Evolutionary conservation across 2,329 filamentous ascomycete genomes (phyloP), one percentile per base, ranked within the genome.

Genomic region (Neonectria neomacrospora): DNA sequence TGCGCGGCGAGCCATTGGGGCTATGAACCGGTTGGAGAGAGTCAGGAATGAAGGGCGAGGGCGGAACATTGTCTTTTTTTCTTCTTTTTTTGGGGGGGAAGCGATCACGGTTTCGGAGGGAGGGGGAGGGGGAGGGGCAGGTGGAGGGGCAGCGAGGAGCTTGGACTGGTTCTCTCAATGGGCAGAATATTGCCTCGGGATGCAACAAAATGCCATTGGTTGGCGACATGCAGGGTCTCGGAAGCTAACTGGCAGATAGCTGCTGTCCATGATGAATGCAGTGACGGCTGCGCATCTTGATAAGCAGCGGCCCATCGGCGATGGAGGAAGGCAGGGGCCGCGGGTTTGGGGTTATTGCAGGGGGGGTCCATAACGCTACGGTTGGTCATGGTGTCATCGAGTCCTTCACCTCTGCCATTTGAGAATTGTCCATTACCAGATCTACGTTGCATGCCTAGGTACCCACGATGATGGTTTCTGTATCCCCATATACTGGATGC

Each of bases 371-470:
- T 37, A 3, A 7, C 5, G 14, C 2, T 7, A 8, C 6, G 34
- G 34, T n/a, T 10, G 28, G 8, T 41, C 47, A 71, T 71, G 68
- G 65, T 71, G 65, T 69, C 63, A 70, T 72, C 41, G 53, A 61
- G 48, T 51, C 26, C 51, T 26, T 16, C 45, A 34, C 22, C 23
- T 2, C 66, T 45, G 64, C 59, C 60, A 54, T 66, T 37, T 11
- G 37, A 39, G 30, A 39, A n/a, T 56, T 39, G 18, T 39, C 18
- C n/a, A 9, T 18, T 16, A 47, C 37, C 54, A n/a, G 37, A 5
- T 37, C 34, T 16, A 10, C n/a, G 30, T 9, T 10, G 8, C 9
- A 32, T 9, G n/a, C n/a, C n/a, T n/a, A n/a, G n/a, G n/a, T n/a
- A n/a, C n/a, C n/a, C n/a, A n/a, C n/a, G n/a, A n/a, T n/a, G n/a